phyloP scores from a whole-genome alignment of 352 stramenopile genomes.

The Phytophthora vignae region DNA sequence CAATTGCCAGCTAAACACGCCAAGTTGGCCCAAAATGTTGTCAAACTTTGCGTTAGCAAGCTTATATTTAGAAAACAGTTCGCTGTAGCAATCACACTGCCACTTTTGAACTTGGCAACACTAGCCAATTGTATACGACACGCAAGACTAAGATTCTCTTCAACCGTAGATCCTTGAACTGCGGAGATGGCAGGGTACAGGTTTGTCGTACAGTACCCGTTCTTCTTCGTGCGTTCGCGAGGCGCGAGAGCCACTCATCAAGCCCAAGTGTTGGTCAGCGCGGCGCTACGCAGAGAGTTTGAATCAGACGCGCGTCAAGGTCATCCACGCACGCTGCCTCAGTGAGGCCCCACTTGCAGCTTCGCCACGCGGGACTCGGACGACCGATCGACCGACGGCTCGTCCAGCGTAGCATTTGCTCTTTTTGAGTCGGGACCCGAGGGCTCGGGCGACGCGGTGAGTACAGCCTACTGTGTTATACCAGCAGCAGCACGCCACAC shows the following conservation, averaged over 20 bases:
- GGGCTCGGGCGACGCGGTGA: not conserved
- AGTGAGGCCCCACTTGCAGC: not conserved
- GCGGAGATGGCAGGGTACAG: not conserved
- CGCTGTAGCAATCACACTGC: not conserved
- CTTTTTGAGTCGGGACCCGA: constrained; percentile 7
- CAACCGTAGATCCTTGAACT: constrained; percentile 1
- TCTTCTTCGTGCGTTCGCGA: constrained; percentile 10
- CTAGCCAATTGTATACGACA: not conserved
- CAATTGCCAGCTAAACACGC: not conserved
- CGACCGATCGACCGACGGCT: not conserved
- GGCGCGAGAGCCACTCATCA: constrained; percentile 26
- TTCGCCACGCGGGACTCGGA: constrained; percentile 13
- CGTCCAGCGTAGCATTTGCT: constrained; percentile 22
- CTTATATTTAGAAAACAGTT: not conserved
- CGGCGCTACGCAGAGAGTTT: not conserved
- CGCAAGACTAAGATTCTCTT: constrained; percentile 23
- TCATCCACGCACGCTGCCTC: not conserved
- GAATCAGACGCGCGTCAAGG: constrained; percentile 7
- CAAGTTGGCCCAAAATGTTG: not conserved
- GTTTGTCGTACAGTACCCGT: constrained; percentile 21
- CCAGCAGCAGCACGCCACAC: not conserved
- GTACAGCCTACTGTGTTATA: not conserved
- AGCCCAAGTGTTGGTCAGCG: constrained; percentile 24
- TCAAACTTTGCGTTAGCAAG: not conserved
- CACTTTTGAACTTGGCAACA: not conserved